Base-by-base conservation (phyloP, 768 basidiomycete species). In the Rhizopogon sp. region DNA sequence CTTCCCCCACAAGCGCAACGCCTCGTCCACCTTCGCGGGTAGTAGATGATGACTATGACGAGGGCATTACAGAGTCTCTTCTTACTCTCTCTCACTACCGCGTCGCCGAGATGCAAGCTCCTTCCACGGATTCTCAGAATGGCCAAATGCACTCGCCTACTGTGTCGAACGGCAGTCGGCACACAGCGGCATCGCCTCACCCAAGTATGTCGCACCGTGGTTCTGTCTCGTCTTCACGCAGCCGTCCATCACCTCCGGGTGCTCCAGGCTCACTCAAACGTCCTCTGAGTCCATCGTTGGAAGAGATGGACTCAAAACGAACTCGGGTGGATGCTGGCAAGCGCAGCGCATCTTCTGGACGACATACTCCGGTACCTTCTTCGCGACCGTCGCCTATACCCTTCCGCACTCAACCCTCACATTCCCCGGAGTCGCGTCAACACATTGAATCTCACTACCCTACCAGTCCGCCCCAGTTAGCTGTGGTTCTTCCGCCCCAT, bases 11-110 rank as follows among this genome's bases (percentile, higher is more conserved):
- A 2, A 81, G 78, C 55, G 79, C 76, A 17, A 77, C 79, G 6
- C 79, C 83, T 51, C 71, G 81, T 39, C 79, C 83, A 16, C 84
- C 86, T 6, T 75, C 83, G 10, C 79, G 94, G 6, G 72, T 81
- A 1, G 79, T 95, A 16, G 93, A 97, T 63, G 94, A 98, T 61
- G 90, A 97, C 62, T 97, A 97, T 61, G 94, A 98, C 62, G 94
- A 94, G 68, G 90, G 88, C 25, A 89, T 85, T n/a, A 84, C 90
- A 4, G 92, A 93, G 60, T 83, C 90, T 0, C 73, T 97, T 35
- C 90, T 97, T 70, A 83, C 79, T 2, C 76, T 97, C 5, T 70
- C 55, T 71, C 87, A 61, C 59, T 72, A 69, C 60, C 70, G 77
- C 41, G 64, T 71, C 31, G 66, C 62, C 22, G 76, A 67, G 50